Evolutionary conservation across 805 yeast genomes (phyloP).

Genomic region (Wickerhamiella qilinensis): DNA sequence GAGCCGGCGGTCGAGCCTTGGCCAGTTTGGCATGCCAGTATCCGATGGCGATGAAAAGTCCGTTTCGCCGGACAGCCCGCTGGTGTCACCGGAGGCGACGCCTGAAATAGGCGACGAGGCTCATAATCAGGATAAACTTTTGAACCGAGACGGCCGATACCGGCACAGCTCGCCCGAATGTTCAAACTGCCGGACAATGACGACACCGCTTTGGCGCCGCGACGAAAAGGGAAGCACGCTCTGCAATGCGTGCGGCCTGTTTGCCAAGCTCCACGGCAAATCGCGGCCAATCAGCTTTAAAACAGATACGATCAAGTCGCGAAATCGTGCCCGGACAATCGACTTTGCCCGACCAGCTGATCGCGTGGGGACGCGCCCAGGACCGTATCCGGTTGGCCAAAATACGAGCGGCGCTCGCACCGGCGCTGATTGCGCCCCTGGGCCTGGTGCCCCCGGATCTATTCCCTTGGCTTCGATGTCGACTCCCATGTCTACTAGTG

Average conservation of each 20-base stretch:
- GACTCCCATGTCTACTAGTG: neutral
- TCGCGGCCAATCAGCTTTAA: slow-evolving; percentile 81
- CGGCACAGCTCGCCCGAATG: slow-evolving; percentile 24
- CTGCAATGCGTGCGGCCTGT: slow-evolving; percentile 93
- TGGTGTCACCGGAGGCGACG: too few relatives aligned
- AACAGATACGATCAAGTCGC: slow-evolving; percentile 81
- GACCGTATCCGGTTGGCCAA: neutral
- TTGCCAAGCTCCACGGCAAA: slow-evolving; percentile 85
- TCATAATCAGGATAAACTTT: too few relatives aligned
- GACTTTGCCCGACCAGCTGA: too few relatives aligned
- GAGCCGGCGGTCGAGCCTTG: too few relatives aligned
- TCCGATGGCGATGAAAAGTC: too few relatives aligned
- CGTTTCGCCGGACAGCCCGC: too few relatives aligned
- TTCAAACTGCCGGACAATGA: slow-evolving; percentile 77
- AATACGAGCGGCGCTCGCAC: neutral
- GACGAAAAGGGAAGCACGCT: slow-evolving; percentile 84
- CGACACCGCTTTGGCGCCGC: slow-evolving; percentile 92
- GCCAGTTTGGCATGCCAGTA: too few relatives aligned
- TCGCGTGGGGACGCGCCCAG: too few relatives aligned
- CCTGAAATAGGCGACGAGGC: too few relatives aligned
- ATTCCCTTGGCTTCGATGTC: neutral
- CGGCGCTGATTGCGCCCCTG: neutral
- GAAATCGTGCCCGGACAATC: slow-evolving; percentile 44
- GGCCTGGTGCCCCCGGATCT: too few relatives aligned
- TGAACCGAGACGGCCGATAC: slow-evolving; percentile 7